Percentiles rank a stretch among this genome's conserved stretches.
These are phyloP conservation scores for Aquilaria agallochum DNA, from an alignment of 441 rosid species.

Conservation along the genomic window DNA sequence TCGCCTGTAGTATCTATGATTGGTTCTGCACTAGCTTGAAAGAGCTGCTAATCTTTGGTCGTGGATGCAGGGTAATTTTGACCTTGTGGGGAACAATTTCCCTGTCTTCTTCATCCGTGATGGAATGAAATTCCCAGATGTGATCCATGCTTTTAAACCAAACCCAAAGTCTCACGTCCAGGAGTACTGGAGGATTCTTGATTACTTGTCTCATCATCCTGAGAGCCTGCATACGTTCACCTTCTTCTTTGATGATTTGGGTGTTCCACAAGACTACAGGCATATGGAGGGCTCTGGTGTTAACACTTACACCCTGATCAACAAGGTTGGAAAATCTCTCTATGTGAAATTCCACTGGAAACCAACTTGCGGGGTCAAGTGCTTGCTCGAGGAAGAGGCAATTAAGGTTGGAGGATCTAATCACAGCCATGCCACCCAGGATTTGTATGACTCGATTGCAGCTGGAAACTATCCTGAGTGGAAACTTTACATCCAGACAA, in stretches of 20 bases:
- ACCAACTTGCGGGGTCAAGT: slow-evolving; percentile 86
- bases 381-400: slow-evolving; percentile 84
- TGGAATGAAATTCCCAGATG: slow-evolving; percentile 94
- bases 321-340: slow-evolving; percentile 75
- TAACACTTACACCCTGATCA: slow-evolving; percentile 73
- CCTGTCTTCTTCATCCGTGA: slow-evolving; percentile 93
- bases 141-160: slow-evolving; percentile 89
- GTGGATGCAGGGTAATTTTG: slow-evolving; percentile 80
- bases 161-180: slow-evolving; percentile 95
- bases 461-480: slow-evolving; percentile 93
- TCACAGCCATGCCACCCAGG: slow-evolving; percentile 96
- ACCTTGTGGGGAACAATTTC: slow-evolving; percentile 94
- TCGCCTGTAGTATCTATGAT: too few relatives aligned
- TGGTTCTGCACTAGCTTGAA: too few relatives aligned
- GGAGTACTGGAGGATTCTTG: slow-evolving; percentile 89
- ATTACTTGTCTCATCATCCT: slow-evolving; percentile 92
- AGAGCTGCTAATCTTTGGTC: too few relatives aligned
- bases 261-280: slow-evolving; percentile 92
- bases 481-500: slow-evolving; percentile 84
- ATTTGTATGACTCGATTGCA: slow-evolving; percentile 83
- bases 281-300: slow-evolving; percentile 97
- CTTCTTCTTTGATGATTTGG: slow-evolving; percentile 85
- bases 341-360: slow-evolving; percentile 96
- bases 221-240: slow-evolving; percentile 90
- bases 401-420: slow-evolving; percentile 85